Conservation (phyloP, 306 rosid genomes). For the Pterocarpus santalinus region DNA sequence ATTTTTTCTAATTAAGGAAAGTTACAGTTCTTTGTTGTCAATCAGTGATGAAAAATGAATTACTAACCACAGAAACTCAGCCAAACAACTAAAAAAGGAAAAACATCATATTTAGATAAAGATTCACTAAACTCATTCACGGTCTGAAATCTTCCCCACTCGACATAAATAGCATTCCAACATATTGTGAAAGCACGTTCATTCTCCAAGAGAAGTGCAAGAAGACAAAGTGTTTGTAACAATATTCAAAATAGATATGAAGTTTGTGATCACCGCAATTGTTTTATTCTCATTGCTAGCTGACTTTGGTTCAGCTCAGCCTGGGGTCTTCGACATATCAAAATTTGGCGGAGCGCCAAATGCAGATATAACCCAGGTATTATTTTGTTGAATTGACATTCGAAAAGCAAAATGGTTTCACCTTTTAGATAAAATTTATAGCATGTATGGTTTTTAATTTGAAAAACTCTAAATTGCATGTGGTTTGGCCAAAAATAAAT, state of each 20-base stretch:
- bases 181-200: neutral
- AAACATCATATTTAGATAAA: neutral
- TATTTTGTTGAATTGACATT: neutral
- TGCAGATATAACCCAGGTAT: constrained; percentile 20
- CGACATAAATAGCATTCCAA: neutral
- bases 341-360: constrained; percentile 41
- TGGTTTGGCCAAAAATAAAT: too few relatives aligned
- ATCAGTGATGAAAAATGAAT: neutral
- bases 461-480: too few relatives aligned
- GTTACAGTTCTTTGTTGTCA: neutral
- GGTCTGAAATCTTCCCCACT: neutral
- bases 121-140: too few relatives aligned
- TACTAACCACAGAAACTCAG: neutral
- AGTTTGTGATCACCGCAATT: neutral
- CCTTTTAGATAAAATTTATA: neutral
- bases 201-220: neutral
- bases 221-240: neutral
- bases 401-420: neutral
- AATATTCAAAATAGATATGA: constrained; percentile 8
- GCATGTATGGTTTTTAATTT: too few relatives aligned
- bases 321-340: constrained; percentile 18
- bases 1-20: too few relatives aligned
- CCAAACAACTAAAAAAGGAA: neutral
- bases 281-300: neutral
- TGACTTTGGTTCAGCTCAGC: neutral